Base-by-base conservation (phyloP, 2,329 filamentous ascomycete species). In the Annulohypoxylon truncatum region DNA sequence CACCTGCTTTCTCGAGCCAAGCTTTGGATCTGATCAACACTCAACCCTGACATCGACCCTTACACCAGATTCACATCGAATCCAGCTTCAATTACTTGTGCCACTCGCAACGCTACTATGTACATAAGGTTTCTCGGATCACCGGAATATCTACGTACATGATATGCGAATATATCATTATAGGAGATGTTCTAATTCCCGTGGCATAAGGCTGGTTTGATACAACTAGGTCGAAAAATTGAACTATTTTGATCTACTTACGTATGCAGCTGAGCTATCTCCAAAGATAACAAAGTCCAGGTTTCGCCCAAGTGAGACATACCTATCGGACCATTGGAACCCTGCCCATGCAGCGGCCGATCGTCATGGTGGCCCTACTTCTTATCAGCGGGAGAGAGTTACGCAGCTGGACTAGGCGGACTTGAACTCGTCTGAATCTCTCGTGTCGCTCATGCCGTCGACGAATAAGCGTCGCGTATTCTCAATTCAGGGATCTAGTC, bases 1-100 rank as follows among this genome's bases (percentile, higher is more conserved):
- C 42, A 68, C 61, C 53, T 68, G 44, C 65, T 53, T 22, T 56
- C 53, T 68, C 57, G 4, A 65, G 65, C 38, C 26, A 68, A 68
- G 61, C 57, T 62, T 26, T 42, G 29, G 44, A 20, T 26, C 29
- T 60, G 65, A 65, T 61, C 55, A 64, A n/a, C 55, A 53, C 15
- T 33, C n/a, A 57, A 60, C 40, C 31, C 46, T 52, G 24, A n/a
- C n/a, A n/a, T n/a, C n/a, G n/a, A 57, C 10, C 35, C 10, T 38
- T 35, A n/a, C 33, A 35, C n/a, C n/a, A n/a, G n/a, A n/a, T n/a
- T n/a, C n/a, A 47, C 47, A 22, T 53, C 28, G 10, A 61, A 48
- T 52, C 42, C 47, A 60, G 46, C 46, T 56, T 56, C 38, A 35
- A 44, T 40, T 29, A n/a, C 29, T 22, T 10, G 60, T 60, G 31